Evolutionary conservation across 2,329 filamentous ascomycete species (phyloP).

Genomic region (Lanzia echinophila): DNA sequence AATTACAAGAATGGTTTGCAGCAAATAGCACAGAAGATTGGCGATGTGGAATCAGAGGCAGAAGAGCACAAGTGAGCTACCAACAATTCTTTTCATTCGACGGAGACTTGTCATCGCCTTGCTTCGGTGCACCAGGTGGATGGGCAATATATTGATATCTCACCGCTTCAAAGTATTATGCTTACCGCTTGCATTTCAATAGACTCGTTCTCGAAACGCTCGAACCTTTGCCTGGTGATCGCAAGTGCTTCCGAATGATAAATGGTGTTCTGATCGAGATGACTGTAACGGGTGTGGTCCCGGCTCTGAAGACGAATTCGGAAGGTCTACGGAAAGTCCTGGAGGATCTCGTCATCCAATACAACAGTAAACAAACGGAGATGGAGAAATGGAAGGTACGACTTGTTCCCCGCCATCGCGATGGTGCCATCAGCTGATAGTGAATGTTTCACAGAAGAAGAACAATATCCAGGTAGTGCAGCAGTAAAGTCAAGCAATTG

Average conservation of each 20-base stretch:
- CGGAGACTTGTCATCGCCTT: not conserved
- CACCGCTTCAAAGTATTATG: slow-evolving; percentile 20
- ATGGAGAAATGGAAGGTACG: slow-evolving; percentile 97
- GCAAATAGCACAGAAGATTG: slow-evolving; percentile 91
- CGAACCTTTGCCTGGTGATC: slow-evolving; percentile 70
- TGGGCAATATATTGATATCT: slow-evolving; percentile 5
- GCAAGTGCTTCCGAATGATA: slow-evolving; percentile 98
- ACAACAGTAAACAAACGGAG: slow-evolving; percentile 89
- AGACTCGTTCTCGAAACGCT: slow-evolving; percentile 94
- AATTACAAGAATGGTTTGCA: slow-evolving; percentile 76
- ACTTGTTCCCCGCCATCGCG: not conserved
- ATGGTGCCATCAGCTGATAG: slow-evolving; percentile 13
- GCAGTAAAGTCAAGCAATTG: slow-evolving; percentile 37
- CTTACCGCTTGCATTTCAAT: slow-evolving; percentile 35
- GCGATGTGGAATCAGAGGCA: slow-evolving; percentile 92
- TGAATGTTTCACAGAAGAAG: slow-evolving; percentile 60
- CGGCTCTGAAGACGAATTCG: slow-evolving; percentile 85
- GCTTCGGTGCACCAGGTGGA: not conserved
- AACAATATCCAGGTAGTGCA: slow-evolving; percentile 84
- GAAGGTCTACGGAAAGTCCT: slow-evolving; percentile 91
- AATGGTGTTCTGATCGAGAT: slow-evolving; percentile 94
- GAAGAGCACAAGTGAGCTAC: slow-evolving; percentile 90
- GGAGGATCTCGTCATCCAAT: slow-evolving; percentile 92
- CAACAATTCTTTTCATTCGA: not conserved
- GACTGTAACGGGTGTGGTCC: slow-evolving; percentile 87